Base-by-base conservation (phyloP, 805 yeast species). In the Lipomyces japonicus region DNA sequence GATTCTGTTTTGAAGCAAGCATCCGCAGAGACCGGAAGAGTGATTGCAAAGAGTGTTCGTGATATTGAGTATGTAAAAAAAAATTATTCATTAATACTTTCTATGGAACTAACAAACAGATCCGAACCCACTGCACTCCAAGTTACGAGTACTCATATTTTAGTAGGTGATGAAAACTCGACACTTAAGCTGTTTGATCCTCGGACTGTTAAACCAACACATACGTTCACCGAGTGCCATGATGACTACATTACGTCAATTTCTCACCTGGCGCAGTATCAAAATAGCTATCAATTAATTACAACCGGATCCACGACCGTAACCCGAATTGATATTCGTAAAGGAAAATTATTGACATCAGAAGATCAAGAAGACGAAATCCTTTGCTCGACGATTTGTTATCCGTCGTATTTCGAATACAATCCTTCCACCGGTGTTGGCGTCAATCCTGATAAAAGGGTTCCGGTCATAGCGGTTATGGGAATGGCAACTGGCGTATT, bases 321-420 rank as follows among this genome's bases (percentile, higher is more conserved):
- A 38, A 76, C 88, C 0, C 83, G 82, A 51, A 75, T 90, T 61
- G 97, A 91, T 65, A 73, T 84, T 2, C 71, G 96, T 42, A 86
- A 84, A 59, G 86, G 85, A 3, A 74, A 81, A 1, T 66, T 83
- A 1, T 68, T 77, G 2, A 75, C 76, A 35, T 81, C 90, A 32
- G 97, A 90, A 55, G 90, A 88, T 64, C 98, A 91, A 69, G 96
- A 85, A 59, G 97, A 91, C 63, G 98, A 91, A 64, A 69, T 91
- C n/a, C 68, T 91, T 38, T 75, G 89, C 48, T 83, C 87, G 61
- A 71, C 86, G 34, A 80, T 82, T 1, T 75, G 80, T 12, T 52
- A 49, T 22, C 56, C 58, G 12, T 38, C 52, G 21, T 35, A 47
- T 23, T 53, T 53, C 26, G 57, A 53, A 23, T 53, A 53, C 37